A percentile compares a stretch with the other conserved stretches of the same genome.
Evolutionary conservation across 1,139 yeast species (phyloP).

Genomic region (Martiniozyma asiatica): DNA sequence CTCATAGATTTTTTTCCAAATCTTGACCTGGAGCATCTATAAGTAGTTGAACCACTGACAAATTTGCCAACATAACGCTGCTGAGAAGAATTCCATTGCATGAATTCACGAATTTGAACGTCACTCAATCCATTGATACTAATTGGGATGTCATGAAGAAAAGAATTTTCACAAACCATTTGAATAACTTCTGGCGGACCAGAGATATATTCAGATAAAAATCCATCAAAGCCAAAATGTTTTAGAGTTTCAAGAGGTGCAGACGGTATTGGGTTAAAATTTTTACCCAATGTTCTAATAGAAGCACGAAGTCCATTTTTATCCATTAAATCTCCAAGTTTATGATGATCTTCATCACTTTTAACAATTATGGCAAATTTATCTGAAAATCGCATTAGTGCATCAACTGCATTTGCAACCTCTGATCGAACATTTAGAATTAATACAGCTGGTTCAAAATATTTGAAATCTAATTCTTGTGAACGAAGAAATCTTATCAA

Average conservation of each 20-base stretch:
- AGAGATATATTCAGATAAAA: conserved; percentile 50
- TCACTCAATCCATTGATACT: conserved; percentile 31
- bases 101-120: conserved; percentile 26
- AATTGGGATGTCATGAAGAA: conserved; percentile 56
- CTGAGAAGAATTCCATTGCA: conserved; percentile 21
- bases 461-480: conserved; percentile 21
- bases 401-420: conserved; percentile 46
- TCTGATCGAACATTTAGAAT: conserved; percentile 38
- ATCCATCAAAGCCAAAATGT: conserved; percentile 67
- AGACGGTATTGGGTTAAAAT: conserved; percentile 19
- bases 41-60: conserved; percentile 46
- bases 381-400: conserved; percentile 42
- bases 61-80: conserved; percentile 40
- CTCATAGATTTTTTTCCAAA: conserved; percentile 46
- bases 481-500: conserved; percentile 27
- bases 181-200: conserved; percentile 71
- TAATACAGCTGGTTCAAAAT: conserved; percentile 71
- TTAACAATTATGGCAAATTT: conserved; percentile 43
- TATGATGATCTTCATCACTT: conserved; percentile 32
- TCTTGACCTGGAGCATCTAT: conserved; percentile 38
- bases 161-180: conserved; percentile 55
- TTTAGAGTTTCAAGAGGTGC: conserved; percentile 27
- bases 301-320: conserved; percentile 28
- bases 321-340: conserved; percentile 32
- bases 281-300: conserved; percentile 30